Conservation (phyloP, 352 stramenopile species). For the Saprolegnia parasitica region DNA sequence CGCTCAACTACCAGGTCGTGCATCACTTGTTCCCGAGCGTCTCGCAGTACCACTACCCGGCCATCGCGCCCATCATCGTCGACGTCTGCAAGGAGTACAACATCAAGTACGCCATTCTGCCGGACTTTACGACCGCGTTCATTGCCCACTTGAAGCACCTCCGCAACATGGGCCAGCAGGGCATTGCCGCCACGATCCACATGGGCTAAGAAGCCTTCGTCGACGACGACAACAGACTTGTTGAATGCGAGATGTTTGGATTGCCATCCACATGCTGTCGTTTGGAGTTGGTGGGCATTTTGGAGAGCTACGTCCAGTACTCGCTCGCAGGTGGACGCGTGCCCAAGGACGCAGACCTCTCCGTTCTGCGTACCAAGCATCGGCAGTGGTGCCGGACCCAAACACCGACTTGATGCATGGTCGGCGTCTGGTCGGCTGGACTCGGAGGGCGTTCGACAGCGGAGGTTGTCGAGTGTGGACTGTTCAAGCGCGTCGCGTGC, state of each 20-base stretch:
- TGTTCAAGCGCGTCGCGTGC: no score
- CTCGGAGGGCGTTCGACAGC: no score
- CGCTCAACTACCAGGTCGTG: constrained; percentile 96
- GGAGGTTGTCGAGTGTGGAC: no score
- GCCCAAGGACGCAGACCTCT: no score
- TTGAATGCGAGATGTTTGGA: background rate
- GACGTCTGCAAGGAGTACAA: constrained; percentile 92
- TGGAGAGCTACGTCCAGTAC: no score
- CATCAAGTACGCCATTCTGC: constrained; percentile 87
- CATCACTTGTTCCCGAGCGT: constrained; percentile 89
- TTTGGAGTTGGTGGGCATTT: no score
- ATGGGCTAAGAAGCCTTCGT: constrained; percentile 68
- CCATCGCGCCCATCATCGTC: constrained; percentile 90
- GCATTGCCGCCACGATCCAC: constrained; percentile 71
- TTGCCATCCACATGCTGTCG: background rate
- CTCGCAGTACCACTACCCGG: constrained; percentile 92
- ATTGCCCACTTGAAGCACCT: constrained; percentile 85
- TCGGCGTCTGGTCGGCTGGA: no score
- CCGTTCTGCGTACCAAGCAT: no score
- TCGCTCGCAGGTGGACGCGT: no score
- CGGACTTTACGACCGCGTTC: constrained; percentile 74
- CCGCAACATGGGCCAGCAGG: constrained; percentile 82
- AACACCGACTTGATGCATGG: no score
- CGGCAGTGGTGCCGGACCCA: no score
- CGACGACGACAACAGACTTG: background rate